Evolutionary conservation across 2,329 filamentous ascomycete species (phyloP), one percentile per base, ranked within the genome.

Genomic region (Blastomyces percursus): DNA sequence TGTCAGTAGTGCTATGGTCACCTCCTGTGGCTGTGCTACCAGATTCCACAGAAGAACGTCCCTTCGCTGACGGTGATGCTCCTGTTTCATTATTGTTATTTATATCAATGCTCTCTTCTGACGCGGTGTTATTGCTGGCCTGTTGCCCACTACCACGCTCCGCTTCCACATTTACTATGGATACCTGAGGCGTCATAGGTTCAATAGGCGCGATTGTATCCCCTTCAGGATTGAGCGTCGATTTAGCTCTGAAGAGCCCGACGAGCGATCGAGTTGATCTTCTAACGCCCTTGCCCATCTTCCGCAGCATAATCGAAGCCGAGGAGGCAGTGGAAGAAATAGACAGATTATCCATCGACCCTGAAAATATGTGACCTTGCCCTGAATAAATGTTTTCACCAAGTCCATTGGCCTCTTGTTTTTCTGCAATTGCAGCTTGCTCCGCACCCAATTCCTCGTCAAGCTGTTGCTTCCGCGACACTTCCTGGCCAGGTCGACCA

Each of bases 221-320:
- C 3, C 87, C 84, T 40, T 86, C 81, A 24, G 88, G 85, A 40
- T 91, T 92, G 69, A 93, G 84, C 19, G 96, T 82, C 0, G 93
- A 97, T 75, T 97, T 99, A 0, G 94, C 93, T 66, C 94, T 84
- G 79, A 99, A 99, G 8, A 99, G 81, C 32, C 94, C 94, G 68
- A 95, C 95, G 61, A 99, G 84, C 30, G 92, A 96, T 57, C 92
- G 84, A 21, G 88, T 89, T 60, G 91, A 88, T 77, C 94, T 95
- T 82, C 96, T 97, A 86, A 97, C 89, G n/a, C 93, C 92, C 67
- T 91, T 91, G 62, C 94, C 94, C 94, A 99, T 99, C 79, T 99
- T 99, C 61, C 94, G 86, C 67, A 99, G 74, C 78, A 80, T 80
- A 59, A 80, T 75, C 16, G 77, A 80, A 4, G 78, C 77, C 8